Evolutionary conservation across 192 early-diverging fungal species (phyloP).

Genomic region (Endogone sp.): DNA sequence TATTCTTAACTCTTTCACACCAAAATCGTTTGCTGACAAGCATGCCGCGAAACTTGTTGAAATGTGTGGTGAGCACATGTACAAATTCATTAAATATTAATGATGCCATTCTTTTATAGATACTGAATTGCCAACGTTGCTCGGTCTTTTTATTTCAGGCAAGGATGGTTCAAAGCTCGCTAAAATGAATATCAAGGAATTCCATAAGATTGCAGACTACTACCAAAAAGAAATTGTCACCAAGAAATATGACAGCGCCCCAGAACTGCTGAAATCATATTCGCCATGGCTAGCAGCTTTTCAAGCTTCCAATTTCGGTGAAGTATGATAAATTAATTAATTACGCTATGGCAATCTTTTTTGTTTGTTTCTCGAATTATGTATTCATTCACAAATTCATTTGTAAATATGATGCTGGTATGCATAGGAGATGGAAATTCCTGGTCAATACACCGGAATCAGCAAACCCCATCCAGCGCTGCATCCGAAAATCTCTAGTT

Average conservation of each 20-base stretch:
- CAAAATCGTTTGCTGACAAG: conserved; percentile 36
- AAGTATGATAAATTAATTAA: conserved; percentile 4
- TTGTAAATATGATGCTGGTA: not conserved
- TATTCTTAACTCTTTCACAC: conserved; percentile 2
- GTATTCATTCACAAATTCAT: no score
- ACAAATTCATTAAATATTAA: no score
- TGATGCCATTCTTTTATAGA: no score
- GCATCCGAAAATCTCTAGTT: conserved; percentile 58
- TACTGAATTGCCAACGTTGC: no score
- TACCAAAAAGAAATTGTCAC: conserved; percentile 38
- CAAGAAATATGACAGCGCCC: conserved; percentile 30
- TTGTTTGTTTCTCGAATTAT: no score
- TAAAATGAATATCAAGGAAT: conserved; percentile 36
- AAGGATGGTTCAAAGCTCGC: conserved; percentile 45
- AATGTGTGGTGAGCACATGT: conserved; percentile 25
- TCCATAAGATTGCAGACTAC: conserved; percentile 40
- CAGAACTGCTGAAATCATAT: conserved; percentile 53
- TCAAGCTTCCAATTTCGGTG: conserved; percentile 21
- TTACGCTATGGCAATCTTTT: not conserved
- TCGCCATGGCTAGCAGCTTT: conserved; percentile 59
- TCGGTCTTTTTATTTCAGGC: conserved; percentile 26
- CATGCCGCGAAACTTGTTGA: conserved; percentile 36
- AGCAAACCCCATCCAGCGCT: conserved; percentile 46
- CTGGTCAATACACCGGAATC: conserved; percentile 67
- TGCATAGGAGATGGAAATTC: conserved; percentile 59